Evolutionary conservation across 345 rosid genomes (phyloP), one percentile per base, ranked within the genome.

Genomic region (Lepidium africanum): DNA sequence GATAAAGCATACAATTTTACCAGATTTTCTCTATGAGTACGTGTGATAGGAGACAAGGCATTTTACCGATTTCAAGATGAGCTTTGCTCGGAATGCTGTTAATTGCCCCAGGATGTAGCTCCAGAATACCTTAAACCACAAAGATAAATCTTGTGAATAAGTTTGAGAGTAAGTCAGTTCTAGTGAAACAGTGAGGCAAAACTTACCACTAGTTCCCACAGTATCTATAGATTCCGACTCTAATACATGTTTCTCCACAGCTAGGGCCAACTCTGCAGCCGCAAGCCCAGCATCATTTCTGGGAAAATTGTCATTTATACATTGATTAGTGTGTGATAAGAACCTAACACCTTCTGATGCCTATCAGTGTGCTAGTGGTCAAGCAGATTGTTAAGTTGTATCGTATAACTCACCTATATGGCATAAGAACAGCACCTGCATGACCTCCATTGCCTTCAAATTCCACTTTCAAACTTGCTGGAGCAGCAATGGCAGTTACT

Each of bases 231-330:
- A 93, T 68, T 90, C 92, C 5, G 98, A 88, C 43, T 84, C 96
- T 61, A 88, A 60, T 2, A 85, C 92, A 71, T 90, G 97, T 79
- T 83, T 87, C 81, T 93, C 98, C 19, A 93, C 89, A n/a, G 96
- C 89, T 45, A 93, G 67, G 9, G 91, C 90, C 77, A 92, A 81
- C 82, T 92, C 96, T 39, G 98, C 96, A 58, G 93, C 97, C 39
- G 97, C 98, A 76, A 92, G 83, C 43, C 98, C 98, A 0, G 98
- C 98, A 75, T 92, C 98, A 68, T 90, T 92, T 79, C 97, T 90
- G 79, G 48, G 32, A 38, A 25, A n/a, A 17, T 3, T 30, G 38
- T 52, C 63, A 51, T 59, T n/a, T 45, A 38, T 5, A 52, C 2
- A 11, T 50, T 47, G 9, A 52, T 51, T 42, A 73, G 43, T 42